Evolutionary conservation across 2,329 filamentous ascomycete species (phyloP).

Genomic region (Didymella glomerata): DNA sequence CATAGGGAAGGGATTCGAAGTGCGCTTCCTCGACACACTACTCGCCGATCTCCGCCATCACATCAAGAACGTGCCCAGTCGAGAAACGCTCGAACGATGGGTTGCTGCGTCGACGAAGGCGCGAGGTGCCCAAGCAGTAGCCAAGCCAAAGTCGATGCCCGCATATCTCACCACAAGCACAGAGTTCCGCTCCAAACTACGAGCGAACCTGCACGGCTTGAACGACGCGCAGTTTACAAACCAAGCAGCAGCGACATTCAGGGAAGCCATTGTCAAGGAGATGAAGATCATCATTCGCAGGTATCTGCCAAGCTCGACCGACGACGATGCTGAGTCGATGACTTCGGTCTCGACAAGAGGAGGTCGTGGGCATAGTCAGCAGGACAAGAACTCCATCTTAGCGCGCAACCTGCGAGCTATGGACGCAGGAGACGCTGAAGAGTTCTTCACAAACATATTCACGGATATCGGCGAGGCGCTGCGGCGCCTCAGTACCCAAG

Average conservation of each 20-base stretch:
- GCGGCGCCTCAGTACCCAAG: constrained; percentile 84
- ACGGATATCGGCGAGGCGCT: constrained; percentile 87
- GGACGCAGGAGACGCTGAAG: constrained; percentile 84
- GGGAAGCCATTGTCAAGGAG: constrained; percentile 84
- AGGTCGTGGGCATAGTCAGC: constrained; percentile 71
- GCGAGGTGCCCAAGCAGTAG: constrained; percentile 71
- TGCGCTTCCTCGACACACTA: constrained; percentile 78
- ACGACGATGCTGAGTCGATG: constrained; percentile 92
- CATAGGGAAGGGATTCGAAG: constrained; percentile 87
- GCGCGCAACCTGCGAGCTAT: constrained; percentile 87
- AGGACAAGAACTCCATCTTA: constrained; percentile 88
- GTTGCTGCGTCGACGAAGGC: constrained; percentile 77
- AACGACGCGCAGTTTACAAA: constrained; percentile 81
- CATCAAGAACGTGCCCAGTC: constrained; percentile 72
- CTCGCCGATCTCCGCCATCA: constrained; percentile 84
- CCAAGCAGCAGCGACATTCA: constrained; percentile 82
- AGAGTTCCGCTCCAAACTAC: constrained; percentile 73
- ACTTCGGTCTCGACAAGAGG: constrained; percentile 83
- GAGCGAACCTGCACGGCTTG: constrained; percentile 78
- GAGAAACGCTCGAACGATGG: constrained; percentile 85
- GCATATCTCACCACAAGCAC: constrained; percentile 79
- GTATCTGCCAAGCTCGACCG: constrained; percentile 88
- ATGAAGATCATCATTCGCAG: constrained; percentile 84
- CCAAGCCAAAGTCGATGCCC: constrained; percentile 72
- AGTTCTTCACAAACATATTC: constrained; percentile 82